A percentile compares a stretch with the other conserved stretches of the same genome.
Evolutionary conservation across 768 basidiomycete genomes (phyloP).

Genomic region (Daedalea quercina): DNA sequence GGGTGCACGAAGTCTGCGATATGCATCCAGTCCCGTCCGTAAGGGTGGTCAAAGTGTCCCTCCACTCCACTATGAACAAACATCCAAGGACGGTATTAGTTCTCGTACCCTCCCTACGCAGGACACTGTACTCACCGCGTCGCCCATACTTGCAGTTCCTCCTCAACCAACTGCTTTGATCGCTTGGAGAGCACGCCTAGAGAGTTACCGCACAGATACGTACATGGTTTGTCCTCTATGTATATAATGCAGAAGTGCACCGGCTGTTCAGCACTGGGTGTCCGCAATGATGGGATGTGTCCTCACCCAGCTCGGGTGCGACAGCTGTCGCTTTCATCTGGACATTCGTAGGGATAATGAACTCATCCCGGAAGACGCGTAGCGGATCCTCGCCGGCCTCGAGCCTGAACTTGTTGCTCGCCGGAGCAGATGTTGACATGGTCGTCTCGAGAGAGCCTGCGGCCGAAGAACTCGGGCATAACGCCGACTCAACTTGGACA

Average conservation of each 20-base stretch:
- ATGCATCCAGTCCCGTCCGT: conserved; percentile 75
- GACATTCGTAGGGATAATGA: conserved; percentile 35
- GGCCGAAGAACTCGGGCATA: neutral
- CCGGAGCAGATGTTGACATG: neutral
- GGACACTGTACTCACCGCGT: conserved; percentile 39
- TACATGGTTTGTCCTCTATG: conserved; percentile 35
- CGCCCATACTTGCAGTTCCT: conserved; percentile 85
- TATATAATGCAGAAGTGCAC: neutral
- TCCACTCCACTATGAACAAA: conserved; percentile 58
- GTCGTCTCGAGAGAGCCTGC: neutral
- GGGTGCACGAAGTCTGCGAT: conserved; percentile 69
- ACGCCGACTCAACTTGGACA: neutral
- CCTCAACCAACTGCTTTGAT: conserved; percentile 63
- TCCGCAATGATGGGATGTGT: neutral
- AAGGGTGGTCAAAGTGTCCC: conserved; percentile 89
- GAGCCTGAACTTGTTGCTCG: conserved; percentile 9
- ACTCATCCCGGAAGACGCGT: conserved; percentile 33
- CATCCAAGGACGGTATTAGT: neutral
- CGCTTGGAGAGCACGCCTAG: conserved; percentile 77
- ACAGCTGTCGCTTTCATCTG: conserved; percentile 21
- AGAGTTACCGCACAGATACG: conserved; percentile 95
- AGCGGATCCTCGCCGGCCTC: conserved; percentile 12
- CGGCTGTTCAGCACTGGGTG: neutral
- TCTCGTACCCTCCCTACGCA: neutral
- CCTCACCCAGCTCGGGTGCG: conserved; percentile 16